These are phyloP conservation scores for Aspergillus versicolor DNA, from an alignment of 2,329 filamentous ascomycete genomes.

Conservation along the genomic window DNA sequence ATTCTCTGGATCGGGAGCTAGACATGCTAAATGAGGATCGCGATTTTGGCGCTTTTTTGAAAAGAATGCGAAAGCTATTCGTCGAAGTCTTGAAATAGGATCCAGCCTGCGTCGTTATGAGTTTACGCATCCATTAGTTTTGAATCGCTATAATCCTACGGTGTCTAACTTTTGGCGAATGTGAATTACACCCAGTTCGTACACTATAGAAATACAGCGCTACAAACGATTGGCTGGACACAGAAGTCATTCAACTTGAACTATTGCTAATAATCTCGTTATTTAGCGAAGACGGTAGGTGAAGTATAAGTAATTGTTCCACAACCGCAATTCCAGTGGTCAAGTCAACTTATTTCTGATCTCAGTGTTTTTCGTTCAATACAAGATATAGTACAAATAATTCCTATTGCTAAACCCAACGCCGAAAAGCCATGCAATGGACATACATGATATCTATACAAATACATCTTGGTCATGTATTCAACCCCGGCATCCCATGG, in stretches of 20 bases:
- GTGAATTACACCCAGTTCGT: too few species aligned
- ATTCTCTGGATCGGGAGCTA: slow-evolving; percentile 55
- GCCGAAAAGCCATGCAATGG: slow-evolving; percentile 38
- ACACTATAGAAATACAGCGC: not conserved
- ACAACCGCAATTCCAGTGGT: not conserved
- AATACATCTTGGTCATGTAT: slow-evolving; percentile 15
- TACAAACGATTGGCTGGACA: not conserved
- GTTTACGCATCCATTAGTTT: slow-evolving; percentile 4
- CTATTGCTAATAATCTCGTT: not conserved
- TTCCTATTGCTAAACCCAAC: slow-evolving; percentile 31
- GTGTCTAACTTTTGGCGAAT: not conserved
- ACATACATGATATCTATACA: slow-evolving; percentile 29
- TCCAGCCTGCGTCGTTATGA: not conserved
- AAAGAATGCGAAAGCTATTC: slow-evolving; percentile 63
- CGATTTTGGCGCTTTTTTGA: slow-evolving; percentile 61
- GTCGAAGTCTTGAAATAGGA: slow-evolving; percentile 53
- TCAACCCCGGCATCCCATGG: not conserved
- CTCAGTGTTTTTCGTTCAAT: not conserved
- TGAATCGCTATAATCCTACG: not conserved
- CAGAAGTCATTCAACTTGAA: not conserved
- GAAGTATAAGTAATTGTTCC: not conserved
- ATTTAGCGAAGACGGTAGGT: not conserved
- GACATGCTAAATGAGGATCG: slow-evolving; percentile 60
- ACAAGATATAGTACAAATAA: slow-evolving; percentile 7
- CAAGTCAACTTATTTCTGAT: not conserved